Evolutionary conservation across 768 basidiomycete species (phyloP).

Genomic region (Hydnum rufescens): DNA sequence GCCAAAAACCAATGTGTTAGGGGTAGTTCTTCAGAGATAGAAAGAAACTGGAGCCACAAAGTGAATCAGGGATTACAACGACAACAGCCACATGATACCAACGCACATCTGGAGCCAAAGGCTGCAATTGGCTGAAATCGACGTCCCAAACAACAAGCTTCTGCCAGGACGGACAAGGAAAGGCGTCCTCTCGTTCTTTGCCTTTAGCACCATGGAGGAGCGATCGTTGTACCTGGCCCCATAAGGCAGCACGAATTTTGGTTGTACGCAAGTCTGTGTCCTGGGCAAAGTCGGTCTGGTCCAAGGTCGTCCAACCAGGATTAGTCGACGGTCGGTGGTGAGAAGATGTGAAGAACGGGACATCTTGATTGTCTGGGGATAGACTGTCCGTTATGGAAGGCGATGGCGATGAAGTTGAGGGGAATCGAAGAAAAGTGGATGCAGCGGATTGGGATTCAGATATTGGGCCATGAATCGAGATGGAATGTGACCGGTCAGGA

Average conservation of each 20-base stretch:
- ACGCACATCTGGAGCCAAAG: constrained; percentile 43
- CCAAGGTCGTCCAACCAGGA: constrained; percentile 49
- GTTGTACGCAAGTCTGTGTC: constrained; percentile 35
- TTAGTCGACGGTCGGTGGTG: constrained; percentile 64
- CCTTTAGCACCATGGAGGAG: constrained; percentile 11
- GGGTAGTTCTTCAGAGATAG: constrained; percentile 27
- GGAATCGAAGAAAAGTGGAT: neutral
- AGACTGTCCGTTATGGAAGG: neutral
- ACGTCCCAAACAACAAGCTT: constrained; percentile 50
- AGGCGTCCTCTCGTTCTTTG: constrained; percentile 29
- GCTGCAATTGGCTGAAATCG: constrained; percentile 34
- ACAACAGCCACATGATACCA: constrained; percentile 8
- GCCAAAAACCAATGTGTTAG: constrained; percentile 52
- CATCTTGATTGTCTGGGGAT: constrained; percentile 38
- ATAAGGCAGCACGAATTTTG: constrained; percentile 35
- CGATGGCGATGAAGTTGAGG: neutral
- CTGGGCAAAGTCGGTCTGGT: constrained; percentile 31
- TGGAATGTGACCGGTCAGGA: neutral
- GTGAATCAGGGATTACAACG: neutral
- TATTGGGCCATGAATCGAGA: too few relatives aligned
- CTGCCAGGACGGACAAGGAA: constrained; percentile 29
- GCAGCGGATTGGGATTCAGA: too few relatives aligned
- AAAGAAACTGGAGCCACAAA: neutral
- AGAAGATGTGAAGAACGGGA: constrained; percentile 30
- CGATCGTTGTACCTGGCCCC: constrained; percentile 27